Conservation (phyloP, 2,329 filamentous ascomycete genomes). For the Capronia coronata region DNA sequence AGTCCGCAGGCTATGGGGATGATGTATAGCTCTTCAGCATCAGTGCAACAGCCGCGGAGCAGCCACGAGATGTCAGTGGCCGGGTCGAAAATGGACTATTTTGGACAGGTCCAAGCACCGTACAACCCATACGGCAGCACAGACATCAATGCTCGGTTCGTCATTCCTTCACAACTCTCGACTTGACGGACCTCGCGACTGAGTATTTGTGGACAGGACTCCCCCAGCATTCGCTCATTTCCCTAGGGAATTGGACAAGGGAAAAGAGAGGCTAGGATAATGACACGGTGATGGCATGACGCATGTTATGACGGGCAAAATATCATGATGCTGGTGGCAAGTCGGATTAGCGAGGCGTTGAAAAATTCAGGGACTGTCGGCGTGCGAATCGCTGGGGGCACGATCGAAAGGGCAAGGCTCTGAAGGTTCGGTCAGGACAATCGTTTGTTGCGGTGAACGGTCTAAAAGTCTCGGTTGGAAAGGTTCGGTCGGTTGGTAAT, state of each 20-base stretch:
- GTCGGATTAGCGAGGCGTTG: constrained; percentile 14
- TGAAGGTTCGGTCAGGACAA: too few relatives aligned
- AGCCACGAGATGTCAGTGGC: constrained; percentile 17
- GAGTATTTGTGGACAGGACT: constrained; percentile 24
- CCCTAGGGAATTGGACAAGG: constrained; percentile 11
- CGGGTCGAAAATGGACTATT: constrained; percentile 25
- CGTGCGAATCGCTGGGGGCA: too few relatives aligned
- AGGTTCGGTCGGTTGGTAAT: too few relatives aligned
- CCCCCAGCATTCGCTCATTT: constrained; percentile 10
- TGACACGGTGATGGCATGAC: constrained; percentile 1
- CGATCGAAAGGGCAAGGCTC: too few relatives aligned
- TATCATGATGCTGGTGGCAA: constrained; percentile 1
- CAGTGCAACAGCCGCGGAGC: constrained; percentile 14
- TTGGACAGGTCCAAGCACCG: constrained; percentile 23
- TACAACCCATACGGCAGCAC: constrained; percentile 25
- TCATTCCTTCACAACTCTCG: constrained; percentile 28
- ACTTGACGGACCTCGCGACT: constrained; percentile 24
- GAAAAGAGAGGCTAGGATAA: constrained; percentile 12
- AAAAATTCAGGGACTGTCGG: too few relatives aligned
- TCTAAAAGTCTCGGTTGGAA: too few relatives aligned
- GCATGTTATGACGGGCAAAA: constrained; percentile 16
- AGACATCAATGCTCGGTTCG: constrained; percentile 29
- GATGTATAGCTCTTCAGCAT: constrained; percentile 16
- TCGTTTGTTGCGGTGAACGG: too few relatives aligned
- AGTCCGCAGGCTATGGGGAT: constrained; percentile 22